phyloP scores from a whole-genome alignment of 1,284 basidiomycete genomes.

The Trametes sp. region DNA sequence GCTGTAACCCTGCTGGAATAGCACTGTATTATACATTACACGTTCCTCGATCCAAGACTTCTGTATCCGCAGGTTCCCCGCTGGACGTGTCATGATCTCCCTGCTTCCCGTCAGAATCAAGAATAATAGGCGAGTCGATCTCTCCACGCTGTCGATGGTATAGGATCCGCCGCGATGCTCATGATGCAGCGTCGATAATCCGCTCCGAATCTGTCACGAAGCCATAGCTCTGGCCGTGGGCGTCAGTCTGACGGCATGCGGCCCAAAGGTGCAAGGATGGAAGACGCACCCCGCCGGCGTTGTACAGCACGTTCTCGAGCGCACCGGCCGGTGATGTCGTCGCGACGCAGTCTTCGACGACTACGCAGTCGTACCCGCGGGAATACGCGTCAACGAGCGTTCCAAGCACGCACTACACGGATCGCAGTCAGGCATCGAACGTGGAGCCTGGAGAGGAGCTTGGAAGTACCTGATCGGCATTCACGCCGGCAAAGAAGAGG shows the following conservation, averaged over 20 bases:
- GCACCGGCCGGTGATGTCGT: slow-evolving; percentile 70
- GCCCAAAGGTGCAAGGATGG: slow-evolving; percentile 7
- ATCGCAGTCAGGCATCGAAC: not conserved
- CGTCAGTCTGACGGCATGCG: slow-evolving; percentile 2
- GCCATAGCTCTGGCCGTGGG: slow-evolving; percentile 57
- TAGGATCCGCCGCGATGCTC: not conserved
- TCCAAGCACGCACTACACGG: slow-evolving; percentile 65
- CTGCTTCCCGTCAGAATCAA: not conserved
- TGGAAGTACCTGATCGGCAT: slow-evolving; percentile 65
- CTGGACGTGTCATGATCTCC: not conserved
- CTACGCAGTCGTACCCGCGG: slow-evolving; percentile 67
- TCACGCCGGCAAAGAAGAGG: slow-evolving; percentile 70
- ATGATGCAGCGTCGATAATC: slow-evolving; percentile 27
- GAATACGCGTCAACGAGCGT: slow-evolving; percentile 70
- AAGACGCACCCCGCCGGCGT: slow-evolving; percentile 57
- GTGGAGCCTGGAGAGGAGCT: not conserved
- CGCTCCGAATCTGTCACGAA: slow-evolving; percentile 60
- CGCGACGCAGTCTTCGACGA: slow-evolving; percentile 64
- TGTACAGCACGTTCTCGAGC: slow-evolving; percentile 65
- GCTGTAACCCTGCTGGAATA: slow-evolving; percentile 8
- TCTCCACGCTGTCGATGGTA: not conserved
- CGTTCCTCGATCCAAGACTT: not conserved
- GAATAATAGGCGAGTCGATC: not conserved
- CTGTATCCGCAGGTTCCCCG: not conserved
- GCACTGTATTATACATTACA: slow-evolving; percentile 29